Conservation (phyloP, 2,329 filamentous ascomycete species). For the Alternaria tenuissima region DNA sequence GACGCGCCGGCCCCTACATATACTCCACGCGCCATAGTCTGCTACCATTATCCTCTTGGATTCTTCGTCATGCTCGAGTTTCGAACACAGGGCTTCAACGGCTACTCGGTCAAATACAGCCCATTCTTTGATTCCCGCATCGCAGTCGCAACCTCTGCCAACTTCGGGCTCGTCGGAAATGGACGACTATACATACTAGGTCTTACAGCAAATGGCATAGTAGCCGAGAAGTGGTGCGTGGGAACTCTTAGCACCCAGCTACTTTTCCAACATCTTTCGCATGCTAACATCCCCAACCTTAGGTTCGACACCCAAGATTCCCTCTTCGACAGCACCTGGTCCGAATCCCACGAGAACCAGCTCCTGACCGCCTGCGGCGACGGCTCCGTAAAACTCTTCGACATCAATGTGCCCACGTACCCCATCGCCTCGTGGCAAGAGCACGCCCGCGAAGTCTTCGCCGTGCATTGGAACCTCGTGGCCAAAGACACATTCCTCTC, state of each 20-base stretch:
- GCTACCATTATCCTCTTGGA: not conserved
- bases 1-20: slow-evolving; percentile 18
- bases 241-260: not conserved
- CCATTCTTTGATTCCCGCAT: slow-evolving; percentile 96
- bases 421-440: slow-evolving; percentile 93
- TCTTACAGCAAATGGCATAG: slow-evolving; percentile 82
- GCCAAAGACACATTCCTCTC: slow-evolving; percentile 91
- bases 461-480: slow-evolving; percentile 90
- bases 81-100: slow-evolving; percentile 91
- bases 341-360: slow-evolving; percentile 95
- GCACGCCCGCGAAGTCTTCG: slow-evolving; percentile 91
- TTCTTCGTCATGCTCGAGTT: slow-evolving; percentile 81
- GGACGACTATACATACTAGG: slow-evolving; percentile 86
- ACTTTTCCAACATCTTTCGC: slow-evolving; percentile 9
- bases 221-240: slow-evolving; percentile 78
- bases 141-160: slow-evolving; percentile 87
- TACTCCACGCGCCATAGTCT: slow-evolving; percentile 25
- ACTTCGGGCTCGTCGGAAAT: slow-evolving; percentile 97
- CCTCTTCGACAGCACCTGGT: slow-evolving; percentile 94
- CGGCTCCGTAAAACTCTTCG: slow-evolving; percentile 93
- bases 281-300: slow-evolving; percentile 12
- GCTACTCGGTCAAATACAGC: slow-evolving; percentile 97
- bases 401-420: slow-evolving; percentile 80
- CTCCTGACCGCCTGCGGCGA: slow-evolving; percentile 88
- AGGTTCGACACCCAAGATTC: slow-evolving; percentile 98